phyloP scores from a whole-genome alignment of 176 grass and related monocot genomes.

The Aegilops speltoides region DNA sequence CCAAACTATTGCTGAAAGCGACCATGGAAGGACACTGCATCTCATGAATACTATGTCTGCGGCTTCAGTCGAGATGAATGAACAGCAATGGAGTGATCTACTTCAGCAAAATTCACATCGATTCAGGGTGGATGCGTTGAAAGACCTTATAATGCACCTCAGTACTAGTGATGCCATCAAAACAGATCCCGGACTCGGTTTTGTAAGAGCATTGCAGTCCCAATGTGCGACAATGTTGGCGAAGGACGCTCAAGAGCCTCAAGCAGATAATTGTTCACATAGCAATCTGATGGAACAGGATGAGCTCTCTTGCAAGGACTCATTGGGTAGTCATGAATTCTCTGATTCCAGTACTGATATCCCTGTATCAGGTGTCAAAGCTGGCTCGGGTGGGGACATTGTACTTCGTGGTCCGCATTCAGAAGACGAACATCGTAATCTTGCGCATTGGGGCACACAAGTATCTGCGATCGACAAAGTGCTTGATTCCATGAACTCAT shows the following conservation, averaged over 20 bases:
- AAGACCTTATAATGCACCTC: slow-evolving; percentile 23
- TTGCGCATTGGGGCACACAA: neutral
- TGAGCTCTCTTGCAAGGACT: slow-evolving; percentile 3
- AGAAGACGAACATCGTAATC: slow-evolving; percentile 5
- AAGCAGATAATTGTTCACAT: neutral
- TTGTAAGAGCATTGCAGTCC: slow-evolving; percentile 36
- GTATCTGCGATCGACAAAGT: slow-evolving; percentile 47
- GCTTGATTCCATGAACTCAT: slow-evolving; percentile 49
- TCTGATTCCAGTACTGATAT: neutral
- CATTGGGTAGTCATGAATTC: neutral
- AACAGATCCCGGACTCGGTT: slow-evolving; percentile 26
- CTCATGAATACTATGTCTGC: slow-evolving; percentile 38
- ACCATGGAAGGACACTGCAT: slow-evolving; percentile 33
- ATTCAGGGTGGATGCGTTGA: slow-evolving; percentile 25
- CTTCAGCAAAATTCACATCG: slow-evolving; percentile 42
- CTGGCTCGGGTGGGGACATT: slow-evolving; percentile 7
- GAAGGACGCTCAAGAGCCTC: slow-evolving; percentile 16
- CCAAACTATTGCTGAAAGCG: slow-evolving; percentile 31
- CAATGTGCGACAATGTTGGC: slow-evolving; percentile 21
- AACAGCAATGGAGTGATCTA: slow-evolving; percentile 39
- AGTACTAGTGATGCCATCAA: neutral
- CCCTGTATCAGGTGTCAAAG: neutral
- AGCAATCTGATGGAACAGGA: slow-evolving; percentile 15
- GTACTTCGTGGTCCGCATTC: neutral
- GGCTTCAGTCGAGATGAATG: slow-evolving; percentile 29